Percentiles rank a stretch among this genome's conserved stretches.
These are phyloP conservation scores for Spathaspora boniae DNA, from an alignment of 805 yeast species.

Conservation along the genomic window DNA sequence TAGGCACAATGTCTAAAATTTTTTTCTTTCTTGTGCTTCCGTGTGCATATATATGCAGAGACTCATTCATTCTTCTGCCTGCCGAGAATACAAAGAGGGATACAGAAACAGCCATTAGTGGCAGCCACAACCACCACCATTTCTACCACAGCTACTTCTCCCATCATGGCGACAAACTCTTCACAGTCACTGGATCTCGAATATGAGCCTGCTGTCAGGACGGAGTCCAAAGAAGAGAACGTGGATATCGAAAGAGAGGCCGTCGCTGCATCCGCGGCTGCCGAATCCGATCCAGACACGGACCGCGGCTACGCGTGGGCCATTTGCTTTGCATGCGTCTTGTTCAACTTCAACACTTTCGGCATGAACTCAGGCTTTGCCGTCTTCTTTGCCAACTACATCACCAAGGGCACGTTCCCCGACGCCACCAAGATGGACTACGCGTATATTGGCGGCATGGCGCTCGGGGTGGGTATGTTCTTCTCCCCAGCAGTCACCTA, in stretches of 20 bases:
- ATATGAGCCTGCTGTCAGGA: too few species aligned
- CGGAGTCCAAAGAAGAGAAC: neutral
- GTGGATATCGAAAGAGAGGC: neutral
- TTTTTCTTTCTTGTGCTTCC: too few species aligned
- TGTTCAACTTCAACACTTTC: constrained; percentile 63
- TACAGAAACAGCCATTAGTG: neutral
- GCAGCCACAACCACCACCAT: neutral
- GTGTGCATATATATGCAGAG: too few species aligned
- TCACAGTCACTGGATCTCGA: neutral
- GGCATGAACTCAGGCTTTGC: constrained; percentile 71
- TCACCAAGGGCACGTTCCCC: constrained; percentile 46
- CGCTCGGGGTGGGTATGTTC: constrained; percentile 53
- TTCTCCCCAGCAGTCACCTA: constrained; percentile 51
- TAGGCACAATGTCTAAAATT: too few species aligned
- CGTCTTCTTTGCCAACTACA: constrained; percentile 55
- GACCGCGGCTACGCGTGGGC: constrained; percentile 76
- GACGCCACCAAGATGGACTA: constrained; percentile 59
- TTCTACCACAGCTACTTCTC: neutral
- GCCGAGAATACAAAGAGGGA: neutral
- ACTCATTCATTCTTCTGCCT: too few species aligned
- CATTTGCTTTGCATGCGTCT: constrained; percentile 45
- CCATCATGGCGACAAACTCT: neutral
- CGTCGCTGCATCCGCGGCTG: neutral
- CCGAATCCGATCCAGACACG: constrained; percentile 9
- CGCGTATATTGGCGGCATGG: constrained; percentile 66